A percentile compares a stretch with the other conserved stretches of the same genome.
phyloP scores from a whole-genome alignment of 2,329 filamentous ascomycete species.

The Cercospora citrullina region DNA sequence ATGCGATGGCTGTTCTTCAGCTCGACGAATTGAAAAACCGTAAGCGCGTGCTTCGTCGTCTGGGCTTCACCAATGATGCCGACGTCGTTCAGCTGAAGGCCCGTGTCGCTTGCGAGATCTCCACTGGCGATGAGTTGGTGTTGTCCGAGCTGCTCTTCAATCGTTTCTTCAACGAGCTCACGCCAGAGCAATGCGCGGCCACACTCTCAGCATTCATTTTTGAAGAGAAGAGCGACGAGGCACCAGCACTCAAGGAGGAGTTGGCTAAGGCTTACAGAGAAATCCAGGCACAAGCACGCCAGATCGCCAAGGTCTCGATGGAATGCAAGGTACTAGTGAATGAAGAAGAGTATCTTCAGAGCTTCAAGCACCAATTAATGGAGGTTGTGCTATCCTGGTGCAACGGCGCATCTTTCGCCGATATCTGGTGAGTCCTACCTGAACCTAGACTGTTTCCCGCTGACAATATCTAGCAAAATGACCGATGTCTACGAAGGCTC shows the following conservation, averaged over 20 bases:
- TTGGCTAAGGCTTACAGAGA: conserved; percentile 82
- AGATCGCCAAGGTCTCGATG: conserved; percentile 88
- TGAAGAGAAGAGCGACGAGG: conserved; percentile 86
- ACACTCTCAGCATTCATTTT: conserved; percentile 94
- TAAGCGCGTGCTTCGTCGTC: conserved; percentile 88
- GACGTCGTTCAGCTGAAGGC: conserved; percentile 97
- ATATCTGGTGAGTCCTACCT: conserved; percentile 77
- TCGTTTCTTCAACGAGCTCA: conserved; percentile 94
- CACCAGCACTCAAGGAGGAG: conserved; percentile 72
- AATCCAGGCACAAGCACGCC: conserved; percentile 81
- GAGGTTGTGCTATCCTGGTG: conserved; percentile 93
- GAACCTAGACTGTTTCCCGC: conserved; percentile 9
- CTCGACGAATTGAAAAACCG: conserved; percentile 94
- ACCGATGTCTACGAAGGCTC: conserved; percentile 97
- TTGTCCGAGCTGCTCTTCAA: conserved; percentile 93
- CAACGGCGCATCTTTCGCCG: conserved; percentile 82
- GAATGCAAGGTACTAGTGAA: conserved; percentile 94
- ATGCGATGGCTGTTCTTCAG: conserved; percentile 84
- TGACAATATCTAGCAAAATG: conserved; percentile 74
- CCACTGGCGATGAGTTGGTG: conserved; percentile 91
- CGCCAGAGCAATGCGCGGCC: conserved; percentile 81
- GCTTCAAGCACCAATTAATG: conserved; percentile 94
- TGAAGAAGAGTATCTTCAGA: conserved; percentile 87
- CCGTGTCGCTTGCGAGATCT: conserved; percentile 96
- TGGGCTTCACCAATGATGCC: conserved; percentile 92